These are phyloP conservation scores for Nicotiana otophora DNA, from an alignment of 257 asterid genomes.

Conservation along the genomic window DNA sequence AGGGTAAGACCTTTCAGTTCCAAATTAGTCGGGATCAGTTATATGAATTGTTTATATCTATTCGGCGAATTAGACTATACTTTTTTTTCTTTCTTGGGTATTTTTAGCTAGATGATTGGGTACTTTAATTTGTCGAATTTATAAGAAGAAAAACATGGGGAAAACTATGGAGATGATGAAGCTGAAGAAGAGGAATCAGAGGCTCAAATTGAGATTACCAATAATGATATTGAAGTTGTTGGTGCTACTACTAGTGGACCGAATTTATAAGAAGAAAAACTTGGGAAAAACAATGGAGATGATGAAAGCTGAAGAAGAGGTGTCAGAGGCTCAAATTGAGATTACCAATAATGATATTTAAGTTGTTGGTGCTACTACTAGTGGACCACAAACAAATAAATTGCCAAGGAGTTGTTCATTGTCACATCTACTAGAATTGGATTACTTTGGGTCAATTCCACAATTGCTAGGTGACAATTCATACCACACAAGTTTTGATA, in stretches of 20 bases:
- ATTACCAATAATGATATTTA: conserved; percentile 2
- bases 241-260: too few relatives aligned
- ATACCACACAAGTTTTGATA: conserved; percentile 14
- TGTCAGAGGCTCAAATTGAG: conserved; percentile 11
- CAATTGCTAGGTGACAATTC: conserved; percentile 48
- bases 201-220: too few relatives aligned
- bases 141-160: too few relatives aligned
- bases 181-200: too few relatives aligned
- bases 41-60: too few relatives aligned
- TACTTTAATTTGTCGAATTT: conserved; percentile 27
- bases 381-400: conserved; percentile 25
- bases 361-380: neutral
- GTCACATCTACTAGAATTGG: conserved; percentile 58
- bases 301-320: conserved; percentile 35
- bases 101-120: conserved; percentile 89
- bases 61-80: neutral
- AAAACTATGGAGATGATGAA: too few relatives aligned
- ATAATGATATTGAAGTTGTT: too few relatives aligned
- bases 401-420: conserved; percentile 54
- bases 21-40: too few relatives aligned
- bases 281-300: conserved; percentile 25
- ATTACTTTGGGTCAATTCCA: conserved; percentile 48
- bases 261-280: conserved; percentile 85
- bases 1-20: conserved; percentile 40
- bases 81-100: neutral